phyloP scores from a whole-genome alignment of 768 basidiomycete genomes.

The Xerocomellus chrysenteron region DNA sequence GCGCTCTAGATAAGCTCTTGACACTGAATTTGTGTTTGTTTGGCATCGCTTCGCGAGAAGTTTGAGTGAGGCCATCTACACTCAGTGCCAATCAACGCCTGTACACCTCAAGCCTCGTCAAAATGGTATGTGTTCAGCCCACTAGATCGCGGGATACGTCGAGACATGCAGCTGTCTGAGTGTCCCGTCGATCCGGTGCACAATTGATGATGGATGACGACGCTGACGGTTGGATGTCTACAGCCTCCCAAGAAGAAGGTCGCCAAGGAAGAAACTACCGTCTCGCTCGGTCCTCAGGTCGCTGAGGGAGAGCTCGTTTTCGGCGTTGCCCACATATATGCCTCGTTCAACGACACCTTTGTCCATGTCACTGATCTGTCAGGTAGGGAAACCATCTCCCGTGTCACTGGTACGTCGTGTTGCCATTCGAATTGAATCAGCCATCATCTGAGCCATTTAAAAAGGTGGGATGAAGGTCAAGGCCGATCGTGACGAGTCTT shows the following conservation, averaged over 20 bases:
- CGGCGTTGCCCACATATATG: slow-evolving; percentile 98
- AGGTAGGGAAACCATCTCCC: slow-evolving; percentile 98
- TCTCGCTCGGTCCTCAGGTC: slow-evolving; percentile 93
- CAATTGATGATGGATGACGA: slow-evolving; percentile 46
- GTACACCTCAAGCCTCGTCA: slow-evolving; percentile 30
- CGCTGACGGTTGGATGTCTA: slow-evolving; percentile 49
- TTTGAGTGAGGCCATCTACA: slow-evolving; percentile 4
- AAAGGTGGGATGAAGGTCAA: slow-evolving; percentile 99
- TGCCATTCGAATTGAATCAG: neutral
- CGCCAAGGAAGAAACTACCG: slow-evolving; percentile 76
- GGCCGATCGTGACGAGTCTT: slow-evolving; percentile 99
- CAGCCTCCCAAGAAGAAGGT: slow-evolving; percentile 88
- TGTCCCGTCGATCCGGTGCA: slow-evolving; percentile 2
- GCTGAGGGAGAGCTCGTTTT: slow-evolving; percentile 96
- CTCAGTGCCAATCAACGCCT: slow-evolving; percentile 8
- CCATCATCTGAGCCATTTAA: neutral
- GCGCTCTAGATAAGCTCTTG: neutral
- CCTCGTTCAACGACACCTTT: slow-evolving; percentile 99
- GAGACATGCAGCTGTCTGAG: neutral
- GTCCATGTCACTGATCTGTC: slow-evolving; percentile 99
- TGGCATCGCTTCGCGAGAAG: neutral
- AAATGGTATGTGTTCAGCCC: slow-evolving; percentile 38
- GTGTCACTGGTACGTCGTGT: slow-evolving; percentile 79
- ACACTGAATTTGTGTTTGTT: slow-evolving; percentile 20
- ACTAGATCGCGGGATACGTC: neutral